Percentiles rank a stretch among this genome's conserved stretches.
Evolutionary conservation across 2,329 filamentous ascomycete genomes (phyloP).

Genomic region (Aspergillus fructus): DNA sequence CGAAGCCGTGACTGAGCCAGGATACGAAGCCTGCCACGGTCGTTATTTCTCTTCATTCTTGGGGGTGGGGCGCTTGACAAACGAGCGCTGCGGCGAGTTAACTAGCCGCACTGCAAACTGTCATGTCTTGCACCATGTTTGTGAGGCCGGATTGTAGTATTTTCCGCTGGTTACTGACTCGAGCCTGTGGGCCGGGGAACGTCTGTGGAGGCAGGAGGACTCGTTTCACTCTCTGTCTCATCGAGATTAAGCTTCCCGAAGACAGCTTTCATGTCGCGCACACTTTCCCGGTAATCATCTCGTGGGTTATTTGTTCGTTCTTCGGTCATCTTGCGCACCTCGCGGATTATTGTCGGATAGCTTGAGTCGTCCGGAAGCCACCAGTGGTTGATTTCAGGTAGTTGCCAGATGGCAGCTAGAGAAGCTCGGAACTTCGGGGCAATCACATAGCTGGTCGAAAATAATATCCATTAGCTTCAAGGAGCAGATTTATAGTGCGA

Average conservation of each 20-base stretch:
- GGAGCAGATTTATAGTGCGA: neutral
- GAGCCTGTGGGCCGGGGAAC: neutral
- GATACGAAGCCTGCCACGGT: neutral
- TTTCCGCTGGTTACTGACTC: neutral
- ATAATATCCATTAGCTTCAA: neutral
- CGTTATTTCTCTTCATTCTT: too few relatives aligned
- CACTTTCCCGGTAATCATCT: constrained; percentile 58
- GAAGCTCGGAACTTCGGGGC: constrained; percentile 70
- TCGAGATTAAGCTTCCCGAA: constrained; percentile 64
- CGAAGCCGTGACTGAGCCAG: neutral
- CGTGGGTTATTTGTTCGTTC: constrained; percentile 64
- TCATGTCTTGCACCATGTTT: neutral
- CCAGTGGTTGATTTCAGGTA: constrained; percentile 72
- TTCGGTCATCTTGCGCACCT: constrained; percentile 76
- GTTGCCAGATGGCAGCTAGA: constrained; percentile 73
- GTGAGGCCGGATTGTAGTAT: neutral
- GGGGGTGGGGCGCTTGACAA: too few relatives aligned
- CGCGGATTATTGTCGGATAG: constrained; percentile 70
- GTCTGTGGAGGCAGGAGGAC: constrained; percentile 21
- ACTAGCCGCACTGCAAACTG: neutral
- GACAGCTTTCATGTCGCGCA: constrained; percentile 73
- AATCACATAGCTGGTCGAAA: constrained; percentile 70
- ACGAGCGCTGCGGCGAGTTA: too few relatives aligned
- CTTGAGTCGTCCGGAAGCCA: constrained; percentile 85
- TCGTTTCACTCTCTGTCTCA: constrained; percentile 35